Conservation (phyloP, 169 alveolate species). For the Plasmodium fragile region DNA sequence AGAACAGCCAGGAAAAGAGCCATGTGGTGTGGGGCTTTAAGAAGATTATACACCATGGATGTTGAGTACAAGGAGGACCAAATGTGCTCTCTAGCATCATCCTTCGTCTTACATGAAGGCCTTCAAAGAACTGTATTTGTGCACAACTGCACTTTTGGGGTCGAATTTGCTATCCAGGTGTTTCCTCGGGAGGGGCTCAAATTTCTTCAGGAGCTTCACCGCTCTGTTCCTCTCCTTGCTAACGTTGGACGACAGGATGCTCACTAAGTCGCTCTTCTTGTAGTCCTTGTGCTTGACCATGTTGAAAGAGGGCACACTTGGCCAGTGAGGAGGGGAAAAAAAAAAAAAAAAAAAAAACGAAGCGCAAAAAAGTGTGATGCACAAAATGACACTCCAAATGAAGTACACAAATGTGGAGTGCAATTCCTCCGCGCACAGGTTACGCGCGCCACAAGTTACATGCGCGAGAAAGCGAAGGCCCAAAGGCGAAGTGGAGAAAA, state of each 20-base stretch:
- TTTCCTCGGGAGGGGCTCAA: constrained; percentile 86
- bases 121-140: constrained; percentile 81
- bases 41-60: not conserved
- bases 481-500: not conserved
- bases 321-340: not conserved
- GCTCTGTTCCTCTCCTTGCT: constrained; percentile 85
- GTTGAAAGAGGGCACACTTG: not conserved
- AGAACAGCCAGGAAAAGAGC: not conserved
- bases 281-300: constrained; percentile 83
- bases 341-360: not conserved
- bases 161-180: constrained; percentile 84
- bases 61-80: not conserved
- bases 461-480: not conserved
- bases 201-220: constrained; percentile 82
- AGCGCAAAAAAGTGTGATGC: not conserved
- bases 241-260: constrained; percentile 77
- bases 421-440: not conserved
- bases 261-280: constrained; percentile 83
- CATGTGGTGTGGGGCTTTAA: not conserved
- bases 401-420: not conserved
- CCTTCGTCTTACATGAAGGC: constrained; percentile 77
- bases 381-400: not conserved
- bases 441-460: too few relatives aligned
- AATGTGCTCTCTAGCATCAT: not conserved
- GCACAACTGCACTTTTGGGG: constrained; percentile 79